Base-by-base conservation (phyloP, 2,329 filamentous ascomycete species). In the Cercospora brassicicola region DNA sequence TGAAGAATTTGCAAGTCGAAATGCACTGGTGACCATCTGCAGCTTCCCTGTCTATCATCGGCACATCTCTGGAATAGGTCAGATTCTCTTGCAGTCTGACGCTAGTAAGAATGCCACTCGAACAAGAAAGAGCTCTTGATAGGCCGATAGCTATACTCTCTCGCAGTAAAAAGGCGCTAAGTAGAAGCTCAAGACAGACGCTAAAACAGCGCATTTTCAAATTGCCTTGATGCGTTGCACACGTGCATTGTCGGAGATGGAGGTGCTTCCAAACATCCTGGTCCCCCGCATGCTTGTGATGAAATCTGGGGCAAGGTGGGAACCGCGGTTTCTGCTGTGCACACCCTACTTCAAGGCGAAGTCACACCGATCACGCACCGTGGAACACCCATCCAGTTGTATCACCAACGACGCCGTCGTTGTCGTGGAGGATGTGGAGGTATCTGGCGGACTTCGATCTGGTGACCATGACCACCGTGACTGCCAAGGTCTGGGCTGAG, bases 81-180 rank as follows among this genome's bases (percentile, higher is more conserved):
- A n/a, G 42, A 20, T 28, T 18, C 62, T 56, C 48, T 63, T 9
- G 18, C 51, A 64, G 4, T 26, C 39, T 9, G 51, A 57, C 62
- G 62, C 62, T 64, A 64, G n/a, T 8, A 30, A 59, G 13, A 30
- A 3, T 20, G 30, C 62, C 51, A 42, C 8, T 13, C 7, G 11
- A 28, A 11, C 18, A 7, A 23, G 26, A 10, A 11, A n/a, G 11
- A 30, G 31, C 48, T 56, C 31, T n/a, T 64, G 62, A 56, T 57
- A 64, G 62, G 62, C 23, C 33, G 62, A 56, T 45, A 45, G 51
- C 62, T 57, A 57, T 56, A 33, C 48, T 20, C 45, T 64, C 28
- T n/a, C 10, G 51, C 51, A 64, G 48, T 2, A 57, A 8, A 53
- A 18, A 20, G 4, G 28, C 55, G 55, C 55, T 11, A 57, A 57